Conservation (phyloP, 2,329 filamentous ascomycete genomes). For the Hymenoscyphus scutula region DNA sequence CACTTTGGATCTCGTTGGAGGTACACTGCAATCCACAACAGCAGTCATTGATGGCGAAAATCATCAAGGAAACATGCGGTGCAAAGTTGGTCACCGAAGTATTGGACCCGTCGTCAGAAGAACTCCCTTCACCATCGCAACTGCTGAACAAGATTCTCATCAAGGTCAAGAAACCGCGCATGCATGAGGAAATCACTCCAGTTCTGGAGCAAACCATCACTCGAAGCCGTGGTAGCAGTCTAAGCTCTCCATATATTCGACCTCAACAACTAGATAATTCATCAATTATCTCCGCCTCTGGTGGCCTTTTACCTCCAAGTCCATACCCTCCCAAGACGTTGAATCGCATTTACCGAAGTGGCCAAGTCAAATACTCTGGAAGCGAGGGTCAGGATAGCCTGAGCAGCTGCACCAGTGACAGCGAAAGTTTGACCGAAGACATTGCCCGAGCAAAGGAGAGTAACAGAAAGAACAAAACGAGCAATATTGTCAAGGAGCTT, state of each 20-base stretch:
- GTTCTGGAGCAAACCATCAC: constrained; percentile 48
- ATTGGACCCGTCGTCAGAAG: constrained; percentile 63
- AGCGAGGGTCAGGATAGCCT: constrained; percentile 45
- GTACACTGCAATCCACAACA: constrained; percentile 86
- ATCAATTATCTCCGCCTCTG: constrained; percentile 49
- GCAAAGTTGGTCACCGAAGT: constrained; percentile 75
- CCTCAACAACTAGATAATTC: constrained; percentile 59
- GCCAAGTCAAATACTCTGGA: constrained; percentile 26
- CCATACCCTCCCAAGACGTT: constrained; percentile 36
- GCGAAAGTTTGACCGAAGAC: constrained; percentile 63
- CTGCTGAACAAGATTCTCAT: constrained; percentile 81
- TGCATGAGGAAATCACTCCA: constrained; percentile 34
- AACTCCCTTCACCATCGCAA: constrained; percentile 81
- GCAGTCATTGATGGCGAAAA: constrained; percentile 83
- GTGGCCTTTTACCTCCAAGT: constrained; percentile 53
- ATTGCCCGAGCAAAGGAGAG: constrained; percentile 51
- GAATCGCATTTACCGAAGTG: constrained; percentile 22
- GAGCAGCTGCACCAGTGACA: constrained; percentile 72
- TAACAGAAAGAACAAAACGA: constrained; percentile 62
- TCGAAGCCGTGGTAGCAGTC: constrained; percentile 62
- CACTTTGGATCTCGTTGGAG: constrained; percentile 91
- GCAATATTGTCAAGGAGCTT: constrained; percentile 81
- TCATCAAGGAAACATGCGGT: constrained; percentile 82
- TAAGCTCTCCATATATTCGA: constrained; percentile 73
- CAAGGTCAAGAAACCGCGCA: constrained; percentile 83